These are phyloP conservation scores for Fusarium irregulare DNA, from an alignment of 2,329 filamentous ascomycete genomes.

Conservation along the genomic window DNA sequence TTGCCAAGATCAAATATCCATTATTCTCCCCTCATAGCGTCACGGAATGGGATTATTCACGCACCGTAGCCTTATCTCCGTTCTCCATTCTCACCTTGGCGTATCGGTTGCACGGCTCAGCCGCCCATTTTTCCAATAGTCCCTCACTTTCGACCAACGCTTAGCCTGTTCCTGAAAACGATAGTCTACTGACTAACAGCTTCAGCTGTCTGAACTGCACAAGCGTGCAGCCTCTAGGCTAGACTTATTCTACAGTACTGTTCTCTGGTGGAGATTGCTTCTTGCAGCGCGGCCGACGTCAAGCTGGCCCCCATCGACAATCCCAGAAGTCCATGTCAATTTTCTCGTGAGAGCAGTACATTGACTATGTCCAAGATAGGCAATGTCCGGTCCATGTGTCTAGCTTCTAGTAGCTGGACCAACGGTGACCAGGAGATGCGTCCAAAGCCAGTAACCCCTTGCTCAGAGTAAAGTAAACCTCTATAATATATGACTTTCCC, in stretches of 20 bases:
- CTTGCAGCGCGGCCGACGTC: slow-evolving; percentile 5
- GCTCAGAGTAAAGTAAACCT: slow-evolving; percentile 1
- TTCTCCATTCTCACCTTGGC: slow-evolving; percentile 21
- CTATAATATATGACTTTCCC: slow-evolving; percentile 15
- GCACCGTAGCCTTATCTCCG: slow-evolving; percentile 10
- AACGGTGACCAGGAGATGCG: slow-evolving; percentile 15
- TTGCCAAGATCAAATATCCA: slow-evolving; percentile 30
- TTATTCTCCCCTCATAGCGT: neutral
- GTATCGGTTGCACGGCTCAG: slow-evolving; percentile 27
- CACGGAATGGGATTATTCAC: slow-evolving; percentile 11
- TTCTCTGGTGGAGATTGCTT: slow-evolving; percentile 37
- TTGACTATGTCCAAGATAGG: slow-evolving; percentile 36
- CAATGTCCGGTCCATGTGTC: slow-evolving; percentile 39
- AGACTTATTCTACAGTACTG: slow-evolving; percentile 8
- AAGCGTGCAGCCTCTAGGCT: slow-evolving; percentile 7
- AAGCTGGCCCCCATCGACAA: slow-evolving; percentile 8
- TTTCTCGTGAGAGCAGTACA: slow-evolving; percentile 10
- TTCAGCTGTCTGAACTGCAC: slow-evolving; percentile 16
- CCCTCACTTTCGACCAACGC: slow-evolving; percentile 27
- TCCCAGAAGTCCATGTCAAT: slow-evolving; percentile 4
- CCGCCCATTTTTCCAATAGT: slow-evolving; percentile 26
- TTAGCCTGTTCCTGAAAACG: slow-evolving; percentile 51
- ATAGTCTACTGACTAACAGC: slow-evolving; percentile 8
- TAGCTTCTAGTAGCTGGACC: slow-evolving; percentile 16
- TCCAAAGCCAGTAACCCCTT: slow-evolving; percentile 6